These are phyloP conservation scores for Venturia asperata DNA, from an alignment of 2,329 filamentous ascomycete species.

Conservation along the genomic window DNA sequence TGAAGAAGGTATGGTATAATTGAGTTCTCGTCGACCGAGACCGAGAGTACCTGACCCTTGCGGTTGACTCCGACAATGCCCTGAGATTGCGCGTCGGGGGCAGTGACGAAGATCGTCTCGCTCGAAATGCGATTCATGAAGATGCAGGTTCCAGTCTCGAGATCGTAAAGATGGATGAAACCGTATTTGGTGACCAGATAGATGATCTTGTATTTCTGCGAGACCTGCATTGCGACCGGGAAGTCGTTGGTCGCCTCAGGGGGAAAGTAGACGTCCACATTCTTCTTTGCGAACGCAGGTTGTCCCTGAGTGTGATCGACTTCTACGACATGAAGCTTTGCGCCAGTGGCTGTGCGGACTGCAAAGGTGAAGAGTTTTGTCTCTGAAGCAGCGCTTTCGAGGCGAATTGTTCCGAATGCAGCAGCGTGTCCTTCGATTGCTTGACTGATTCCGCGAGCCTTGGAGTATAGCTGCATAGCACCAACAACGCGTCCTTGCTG, in stretches of 20 bases:
- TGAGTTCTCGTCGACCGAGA: constrained; percentile 84
- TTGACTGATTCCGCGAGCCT: constrained; percentile 92
- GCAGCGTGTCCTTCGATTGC: constrained; percentile 96
- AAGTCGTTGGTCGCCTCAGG: constrained; percentile 94
- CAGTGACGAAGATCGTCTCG: constrained; percentile 97
- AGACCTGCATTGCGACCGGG: constrained; percentile 95
- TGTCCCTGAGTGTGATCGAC: constrained; percentile 90
- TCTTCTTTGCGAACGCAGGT: constrained; percentile 86
- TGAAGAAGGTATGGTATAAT: constrained; percentile 93
- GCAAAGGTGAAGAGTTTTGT: constrained; percentile 97
- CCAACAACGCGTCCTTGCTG: constrained; percentile 90
- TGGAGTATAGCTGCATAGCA: constrained; percentile 95
- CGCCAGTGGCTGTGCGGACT: constrained; percentile 78
- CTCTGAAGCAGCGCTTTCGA: constrained; percentile 82
- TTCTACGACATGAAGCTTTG: constrained; percentile 96
- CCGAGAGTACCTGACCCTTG: constrained; percentile 92
- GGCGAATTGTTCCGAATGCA: constrained; percentile 78
- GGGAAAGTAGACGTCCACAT: constrained; percentile 96
- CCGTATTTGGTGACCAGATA: constrained; percentile 98
- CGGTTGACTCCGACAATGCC: constrained; percentile 94
- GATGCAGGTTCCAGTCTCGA: constrained; percentile 90
- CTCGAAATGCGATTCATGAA: constrained; percentile 99
- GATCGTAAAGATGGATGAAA: constrained; percentile 97
- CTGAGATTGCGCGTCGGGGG: constrained; percentile 71
- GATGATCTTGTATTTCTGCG: constrained; percentile 90